These are phyloP conservation scores for Ziziphus jujuba DNA, from an alignment of 306 rosid species.

Conservation along the genomic window DNA sequence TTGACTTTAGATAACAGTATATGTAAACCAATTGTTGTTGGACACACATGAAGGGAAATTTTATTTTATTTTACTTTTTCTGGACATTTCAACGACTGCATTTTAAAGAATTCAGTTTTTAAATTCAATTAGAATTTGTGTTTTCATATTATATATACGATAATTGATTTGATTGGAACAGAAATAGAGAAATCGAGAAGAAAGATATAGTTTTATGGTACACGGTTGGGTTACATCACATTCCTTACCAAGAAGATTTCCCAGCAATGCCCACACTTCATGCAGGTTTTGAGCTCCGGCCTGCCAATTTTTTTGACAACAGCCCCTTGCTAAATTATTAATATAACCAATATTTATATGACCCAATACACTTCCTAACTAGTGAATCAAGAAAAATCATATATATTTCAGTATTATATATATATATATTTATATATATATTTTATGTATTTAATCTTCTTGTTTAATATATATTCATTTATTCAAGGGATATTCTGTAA, in stretches of 20 bases:
- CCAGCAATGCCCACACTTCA: slow-evolving; percentile 75
- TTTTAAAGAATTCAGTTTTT: too few relatives aligned
- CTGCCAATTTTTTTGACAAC: slow-evolving; percentile 75
- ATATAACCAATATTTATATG: neutral
- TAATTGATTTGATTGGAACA: slow-evolving; percentile 20
- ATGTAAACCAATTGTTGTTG: too few relatives aligned
- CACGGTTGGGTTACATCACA: slow-evolving; percentile 81
- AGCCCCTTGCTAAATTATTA: slow-evolving; percentile 48
- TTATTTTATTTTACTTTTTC: too few relatives aligned
- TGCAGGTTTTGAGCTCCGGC: slow-evolving; percentile 81
- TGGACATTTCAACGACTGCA: too few relatives aligned
- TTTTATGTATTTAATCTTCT: neutral
- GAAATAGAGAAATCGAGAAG: slow-evolving; percentile 77
- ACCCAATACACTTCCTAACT: neutral
- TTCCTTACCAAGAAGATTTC: slow-evolving; percentile 84
- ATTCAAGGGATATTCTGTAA: neutral
- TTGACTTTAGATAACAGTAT: too few relatives aligned
- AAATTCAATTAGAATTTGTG: too few relatives aligned
- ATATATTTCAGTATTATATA: too few relatives aligned
- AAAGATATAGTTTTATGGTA: slow-evolving; percentile 84
- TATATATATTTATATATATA: too few relatives aligned
- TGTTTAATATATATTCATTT: neutral
- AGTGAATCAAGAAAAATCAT: neutral
- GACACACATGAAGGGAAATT: too few relatives aligned
- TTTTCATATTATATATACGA: neutral